These are phyloP conservation scores for Populus simonii DNA, from an alignment of 345 rosid species.

Conservation along the genomic window DNA sequence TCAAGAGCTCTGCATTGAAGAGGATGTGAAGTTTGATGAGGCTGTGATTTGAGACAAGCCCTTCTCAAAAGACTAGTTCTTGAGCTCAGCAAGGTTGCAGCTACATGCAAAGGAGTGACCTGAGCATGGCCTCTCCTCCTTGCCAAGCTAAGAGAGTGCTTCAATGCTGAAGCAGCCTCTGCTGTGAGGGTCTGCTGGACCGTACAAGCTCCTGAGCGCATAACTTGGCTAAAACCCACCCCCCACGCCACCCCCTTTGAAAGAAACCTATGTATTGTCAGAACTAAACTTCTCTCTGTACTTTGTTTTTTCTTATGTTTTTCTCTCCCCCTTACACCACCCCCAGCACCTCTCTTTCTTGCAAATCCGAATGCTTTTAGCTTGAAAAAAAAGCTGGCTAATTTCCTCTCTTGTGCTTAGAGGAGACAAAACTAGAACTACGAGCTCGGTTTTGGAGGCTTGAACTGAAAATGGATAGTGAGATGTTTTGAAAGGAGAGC, in stretches of 20 bases:
- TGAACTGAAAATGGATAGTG: not conserved
- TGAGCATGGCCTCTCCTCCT: conserved; percentile 94
- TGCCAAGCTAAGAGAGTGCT: conserved; percentile 88
- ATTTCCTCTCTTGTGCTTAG: conserved; percentile 16
- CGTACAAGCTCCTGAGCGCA: conserved; percentile 93
- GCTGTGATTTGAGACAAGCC: conserved; percentile 51
- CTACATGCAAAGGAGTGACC: conserved; percentile 77
- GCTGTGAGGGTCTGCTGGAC: conserved; percentile 94
- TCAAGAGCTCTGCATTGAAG: conserved; percentile 57
- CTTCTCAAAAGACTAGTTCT: conserved; percentile 44
- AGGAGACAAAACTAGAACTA: conserved; percentile 3
- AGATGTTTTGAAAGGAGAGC: conserved; percentile 19
- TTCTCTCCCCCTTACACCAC: conserved; percentile 13
- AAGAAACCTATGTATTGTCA: not conserved
- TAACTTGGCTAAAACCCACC: conserved; percentile 60
- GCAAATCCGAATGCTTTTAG: not conserved
- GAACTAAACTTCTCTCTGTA: conserved; percentile 12
- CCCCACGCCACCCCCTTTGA: conserved; percentile 41
- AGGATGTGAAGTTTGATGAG: conserved; percentile 36
- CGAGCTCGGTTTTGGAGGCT: not conserved
- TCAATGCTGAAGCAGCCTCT: conserved; percentile 94
- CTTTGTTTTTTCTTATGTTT: conserved; percentile 5
- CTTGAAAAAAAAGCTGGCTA: conserved; percentile 3
- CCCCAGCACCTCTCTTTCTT: conserved; percentile 11
- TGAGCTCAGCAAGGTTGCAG: conserved; percentile 46